A percentile compares a stretch with the other conserved stretches of the same genome.
phyloP scores from a whole-genome alignment of 139 green algal genomes.

The Asterochloris sp. region DNA sequence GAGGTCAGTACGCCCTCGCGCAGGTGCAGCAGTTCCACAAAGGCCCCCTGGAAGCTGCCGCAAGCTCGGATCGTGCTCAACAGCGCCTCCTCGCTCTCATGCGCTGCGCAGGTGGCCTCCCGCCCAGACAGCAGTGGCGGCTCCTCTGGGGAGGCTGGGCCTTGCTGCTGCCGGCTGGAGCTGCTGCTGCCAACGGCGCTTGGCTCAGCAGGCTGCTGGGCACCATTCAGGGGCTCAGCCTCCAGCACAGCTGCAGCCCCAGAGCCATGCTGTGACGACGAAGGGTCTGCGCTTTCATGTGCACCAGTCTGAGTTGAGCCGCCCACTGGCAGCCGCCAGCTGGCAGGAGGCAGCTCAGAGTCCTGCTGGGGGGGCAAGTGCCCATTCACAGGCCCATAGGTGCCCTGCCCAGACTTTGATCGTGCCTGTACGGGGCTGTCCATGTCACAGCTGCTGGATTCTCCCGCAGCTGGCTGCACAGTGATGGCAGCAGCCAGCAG shows the following conservation, averaged over 20 bases:
- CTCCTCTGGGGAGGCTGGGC: not conserved
- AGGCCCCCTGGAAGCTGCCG: slow-evolving; percentile 28
- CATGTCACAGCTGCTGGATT: too few species aligned
- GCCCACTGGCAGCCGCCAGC: too few species aligned
- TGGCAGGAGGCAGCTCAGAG: too few species aligned
- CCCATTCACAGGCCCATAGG: not conserved
- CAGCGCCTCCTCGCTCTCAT: not conserved
- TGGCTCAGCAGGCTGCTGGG: slow-evolving; percentile 12
- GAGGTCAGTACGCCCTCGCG: slow-evolving; percentile 31
- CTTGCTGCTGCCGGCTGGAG: not conserved
- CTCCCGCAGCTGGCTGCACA: too few species aligned
- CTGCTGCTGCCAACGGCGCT: not conserved
- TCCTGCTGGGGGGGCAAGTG: too few species aligned
- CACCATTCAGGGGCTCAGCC: slow-evolving; percentile 3
- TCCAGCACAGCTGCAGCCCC: too few species aligned
- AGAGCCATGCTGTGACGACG: not conserved
- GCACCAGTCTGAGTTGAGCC: too few species aligned
- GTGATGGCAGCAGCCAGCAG: slow-evolving; percentile 8
- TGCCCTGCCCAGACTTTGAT: not conserved
- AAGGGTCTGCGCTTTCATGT: too few species aligned
- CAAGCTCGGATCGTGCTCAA: not conserved
- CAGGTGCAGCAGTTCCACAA: slow-evolving; percentile 40
- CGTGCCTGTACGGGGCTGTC: not conserved
- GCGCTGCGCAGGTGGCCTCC: not conserved
- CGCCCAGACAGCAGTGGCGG: not conserved